Base-by-base conservation (phyloP, 2,329 filamentous ascomycete species). In the Pseudogymnoascus sp. region DNA sequence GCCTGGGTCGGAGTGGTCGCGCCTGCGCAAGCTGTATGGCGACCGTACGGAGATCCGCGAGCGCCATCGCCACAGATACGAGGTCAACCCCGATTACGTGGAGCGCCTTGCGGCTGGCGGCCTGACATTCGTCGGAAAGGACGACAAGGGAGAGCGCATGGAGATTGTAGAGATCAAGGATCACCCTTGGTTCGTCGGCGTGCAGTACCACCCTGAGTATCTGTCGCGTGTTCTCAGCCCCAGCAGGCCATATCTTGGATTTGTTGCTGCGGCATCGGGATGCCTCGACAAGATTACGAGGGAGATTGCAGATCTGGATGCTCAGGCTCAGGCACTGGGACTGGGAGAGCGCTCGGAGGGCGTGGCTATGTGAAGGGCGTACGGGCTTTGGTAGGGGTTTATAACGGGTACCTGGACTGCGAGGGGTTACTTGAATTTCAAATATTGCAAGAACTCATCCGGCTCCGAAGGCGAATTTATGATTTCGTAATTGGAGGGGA, bases 201-300 rank as follows among this genome's bases (percentile, higher is more conserved):
- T 94, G 7, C 92, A 96, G 75, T 93, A 89, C 75, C 92, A 96
- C 74, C 91, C 92, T 1, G 92, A 97, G 75, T 96, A 93, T 73
- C 79, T 90, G 60, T 88, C 83, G 68, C 82, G 88, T 61, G 91
- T 94, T 2, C 77, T 95, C 66, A 79, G 84, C 60, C 90, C 90
- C 0, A 88, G 84, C 71, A 85, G 85, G 72, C 86, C 90, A 1
- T 94, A 91, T 76, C 80, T 96, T 21, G 92, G 92, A 56, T 92
- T 96, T 73, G 83, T 96, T 56, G 91, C 92, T 33, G 90, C 91
- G 1, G 85, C 85, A 14, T 63, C 69, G 6, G 71, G 70, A 18
- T 73, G 71, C 40, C 62, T 74, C 21, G 69, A 73, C 31, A 65
- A 68, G 44, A 61, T 72, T 47, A 72, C 70, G 14, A 64, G 63